Conservation (phyloP, 768 basidiomycete species). For the Rhizopogon vulgaris region DNA sequence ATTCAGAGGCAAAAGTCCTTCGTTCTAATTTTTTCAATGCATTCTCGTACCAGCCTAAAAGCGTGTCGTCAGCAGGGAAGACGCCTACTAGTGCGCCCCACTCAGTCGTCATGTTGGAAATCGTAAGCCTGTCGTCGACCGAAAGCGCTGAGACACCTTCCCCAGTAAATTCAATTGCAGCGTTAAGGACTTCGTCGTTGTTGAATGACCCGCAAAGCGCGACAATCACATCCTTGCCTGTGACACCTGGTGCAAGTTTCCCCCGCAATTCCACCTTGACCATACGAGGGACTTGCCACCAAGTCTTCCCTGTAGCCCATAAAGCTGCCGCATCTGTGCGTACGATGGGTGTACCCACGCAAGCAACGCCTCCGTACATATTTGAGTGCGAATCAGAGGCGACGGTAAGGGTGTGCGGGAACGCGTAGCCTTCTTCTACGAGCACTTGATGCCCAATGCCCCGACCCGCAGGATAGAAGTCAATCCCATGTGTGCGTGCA, state of each 20-base stretch:
- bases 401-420: slow-evolving; percentile 91
- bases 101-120: slow-evolving; percentile 99
- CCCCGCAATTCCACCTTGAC: slow-evolving; percentile 91
- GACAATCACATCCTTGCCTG: slow-evolving; percentile 97
- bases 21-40: slow-evolving; percentile 68
- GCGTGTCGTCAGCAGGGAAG: slow-evolving; percentile 84
- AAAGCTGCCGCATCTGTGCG: slow-evolving; percentile 91
- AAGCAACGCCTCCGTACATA: slow-evolving; percentile 98
- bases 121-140: slow-evolving; percentile 92
- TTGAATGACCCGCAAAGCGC: slow-evolving; percentile 95
- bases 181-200: slow-evolving; percentile 93
- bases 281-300: slow-evolving; percentile 99
- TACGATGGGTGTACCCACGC: slow-evolving; percentile 95
- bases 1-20: slow-evolving; percentile 57
- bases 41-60: slow-evolving; percentile 82
- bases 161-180: slow-evolving; percentile 94
- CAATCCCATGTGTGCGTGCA: slow-evolving; percentile 75
- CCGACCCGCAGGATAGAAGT: slow-evolving; percentile 96
- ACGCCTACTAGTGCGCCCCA: slow-evolving; percentile 97
- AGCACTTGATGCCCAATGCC: slow-evolving; percentile 98
- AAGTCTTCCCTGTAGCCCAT: slow-evolving; percentile 98
- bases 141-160: slow-evolving; percentile 72
- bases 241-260: slow-evolving; percentile 78
- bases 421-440: slow-evolving; percentile 97
- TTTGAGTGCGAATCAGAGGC: slow-evolving; percentile 96